phyloP scores from a whole-genome alignment of 306 rosid genomes.

The Lablab purpureus region DNA sequence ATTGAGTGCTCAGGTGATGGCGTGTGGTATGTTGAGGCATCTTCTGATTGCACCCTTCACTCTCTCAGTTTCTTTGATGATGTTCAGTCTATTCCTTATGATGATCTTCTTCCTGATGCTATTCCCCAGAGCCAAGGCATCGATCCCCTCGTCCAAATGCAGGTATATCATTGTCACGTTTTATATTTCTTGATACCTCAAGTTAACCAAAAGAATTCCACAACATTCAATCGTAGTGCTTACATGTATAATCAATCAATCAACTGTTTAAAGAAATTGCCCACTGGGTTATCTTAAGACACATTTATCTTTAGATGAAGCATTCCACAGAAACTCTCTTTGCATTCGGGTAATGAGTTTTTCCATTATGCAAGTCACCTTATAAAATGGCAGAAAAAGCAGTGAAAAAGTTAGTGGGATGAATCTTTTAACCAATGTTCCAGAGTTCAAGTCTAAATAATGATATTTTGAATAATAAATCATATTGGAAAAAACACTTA shows the following conservation, averaged over 20 bases:
- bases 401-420: too few relatives aligned
- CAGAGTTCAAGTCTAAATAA: too few relatives aligned
- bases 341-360: too few relatives aligned
- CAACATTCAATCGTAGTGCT: neutral
- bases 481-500: too few relatives aligned
- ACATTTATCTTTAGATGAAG: too few relatives aligned
- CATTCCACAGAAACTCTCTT: too few relatives aligned
- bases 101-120: conserved; percentile 63
- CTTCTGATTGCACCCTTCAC: conserved; percentile 53
- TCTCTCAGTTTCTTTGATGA: conserved; percentile 62
- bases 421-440: too few relatives aligned
- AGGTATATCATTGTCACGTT: conserved; percentile 46
- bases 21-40: conserved; percentile 71
- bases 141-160: conserved; percentile 73
- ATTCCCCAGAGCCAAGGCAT: conserved; percentile 42
- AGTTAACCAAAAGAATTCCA: neutral
- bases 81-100: conserved; percentile 50
- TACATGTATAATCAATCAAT: neutral
- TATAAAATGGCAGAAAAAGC: too few relatives aligned
- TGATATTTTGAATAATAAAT: too few relatives aligned
- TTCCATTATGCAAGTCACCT: too few relatives aligned
- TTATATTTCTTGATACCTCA: neutral
- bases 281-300: too few relatives aligned
- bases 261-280: too few relatives aligned
- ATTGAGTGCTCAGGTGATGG: conserved; percentile 71